Percentiles rank a stretch among this genome's conserved stretches.
phyloP scores from a whole-genome alignment of 306 rosid species.

The Fragaria nilgerrensis region DNA sequence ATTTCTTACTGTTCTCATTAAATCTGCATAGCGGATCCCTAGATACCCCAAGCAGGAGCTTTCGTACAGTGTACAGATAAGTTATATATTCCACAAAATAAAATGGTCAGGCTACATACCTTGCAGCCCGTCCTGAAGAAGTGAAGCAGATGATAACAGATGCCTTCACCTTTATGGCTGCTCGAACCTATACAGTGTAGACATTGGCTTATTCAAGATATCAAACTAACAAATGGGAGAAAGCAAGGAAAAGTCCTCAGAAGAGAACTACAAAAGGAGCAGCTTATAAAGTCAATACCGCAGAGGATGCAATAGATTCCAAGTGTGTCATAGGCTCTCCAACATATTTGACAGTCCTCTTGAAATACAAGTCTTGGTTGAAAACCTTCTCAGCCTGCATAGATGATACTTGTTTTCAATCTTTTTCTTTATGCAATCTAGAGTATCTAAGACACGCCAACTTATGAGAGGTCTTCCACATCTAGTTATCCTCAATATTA shows the following conservation, averaged over 20 bases:
- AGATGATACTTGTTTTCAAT: slow-evolving; percentile 4
- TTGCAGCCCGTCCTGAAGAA: slow-evolving; percentile 98
- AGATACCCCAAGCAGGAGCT: background rate
- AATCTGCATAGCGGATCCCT: background rate
- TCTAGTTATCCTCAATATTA: background rate
- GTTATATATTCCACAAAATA: background rate
- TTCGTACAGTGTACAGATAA: background rate
- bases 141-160: slow-evolving; percentile 92
- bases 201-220: slow-evolving; percentile 17
- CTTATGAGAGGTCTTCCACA: background rate
- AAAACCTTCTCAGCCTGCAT: slow-evolving; percentile 97
- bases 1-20: background rate
- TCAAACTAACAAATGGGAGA: slow-evolving; percentile 11
- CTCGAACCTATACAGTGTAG: slow-evolving; percentile 68
- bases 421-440: too few relatives aligned
- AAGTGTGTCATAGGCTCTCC: slow-evolving; percentile 99
- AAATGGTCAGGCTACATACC: slow-evolving; percentile 38
- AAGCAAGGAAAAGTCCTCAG: background rate
- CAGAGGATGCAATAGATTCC: slow-evolving; percentile 99
- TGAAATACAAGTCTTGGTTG: slow-evolving; percentile 93
- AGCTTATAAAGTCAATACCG: slow-evolving; percentile 44
- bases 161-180: slow-evolving; percentile 99
- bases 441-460: background rate
- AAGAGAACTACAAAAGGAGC: background rate
- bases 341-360: slow-evolving; percentile 81